phyloP scores from a whole-genome alignment of 1,284 basidiomycete species.

The Ustilago hordei region DNA sequence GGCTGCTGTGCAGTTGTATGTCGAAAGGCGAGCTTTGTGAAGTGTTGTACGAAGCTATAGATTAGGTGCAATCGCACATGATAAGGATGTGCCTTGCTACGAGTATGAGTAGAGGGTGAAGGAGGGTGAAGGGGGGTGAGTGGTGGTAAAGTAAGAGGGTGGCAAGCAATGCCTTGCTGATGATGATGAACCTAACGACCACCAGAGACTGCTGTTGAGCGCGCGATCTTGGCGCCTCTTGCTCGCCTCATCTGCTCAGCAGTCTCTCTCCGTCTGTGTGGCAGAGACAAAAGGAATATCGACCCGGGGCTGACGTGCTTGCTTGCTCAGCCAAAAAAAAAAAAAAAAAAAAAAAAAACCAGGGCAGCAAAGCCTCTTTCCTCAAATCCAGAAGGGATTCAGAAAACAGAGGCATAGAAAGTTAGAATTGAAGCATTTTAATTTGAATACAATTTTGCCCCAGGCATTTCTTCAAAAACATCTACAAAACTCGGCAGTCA shows the following conservation, averaged over 20 bases:
- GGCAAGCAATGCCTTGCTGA: not conserved
- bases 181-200: conserved; percentile 7
- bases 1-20: conserved; percentile 1
- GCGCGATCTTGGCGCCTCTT: conserved; percentile 6
- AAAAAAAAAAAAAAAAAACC: too few relatives aligned
- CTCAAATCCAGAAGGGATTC: not conserved
- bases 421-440: not conserved
- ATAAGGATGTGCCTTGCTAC: conserved; percentile 4
- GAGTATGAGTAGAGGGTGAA: not conserved
- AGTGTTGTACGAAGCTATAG: not conserved
- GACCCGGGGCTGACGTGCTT: conserved; percentile 10
- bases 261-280: not conserved
- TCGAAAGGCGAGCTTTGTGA: not conserved
- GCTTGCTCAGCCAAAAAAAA: conserved; percentile 19
- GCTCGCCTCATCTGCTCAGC: conserved; percentile 1
- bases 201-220: not conserved
- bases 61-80: conserved; percentile 19
- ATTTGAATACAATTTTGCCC: not conserved
- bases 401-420: not conserved
- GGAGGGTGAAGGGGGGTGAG: conserved; percentile 1
- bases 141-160: not conserved
- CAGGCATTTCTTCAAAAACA: conserved; percentile 8
- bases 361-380: not conserved
- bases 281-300: not conserved
- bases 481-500: conserved; percentile 14